These are phyloP conservation scores for Cyberlindnera xylosilytica DNA, from an alignment of 805 yeast genomes.

Conservation along the genomic window DNA sequence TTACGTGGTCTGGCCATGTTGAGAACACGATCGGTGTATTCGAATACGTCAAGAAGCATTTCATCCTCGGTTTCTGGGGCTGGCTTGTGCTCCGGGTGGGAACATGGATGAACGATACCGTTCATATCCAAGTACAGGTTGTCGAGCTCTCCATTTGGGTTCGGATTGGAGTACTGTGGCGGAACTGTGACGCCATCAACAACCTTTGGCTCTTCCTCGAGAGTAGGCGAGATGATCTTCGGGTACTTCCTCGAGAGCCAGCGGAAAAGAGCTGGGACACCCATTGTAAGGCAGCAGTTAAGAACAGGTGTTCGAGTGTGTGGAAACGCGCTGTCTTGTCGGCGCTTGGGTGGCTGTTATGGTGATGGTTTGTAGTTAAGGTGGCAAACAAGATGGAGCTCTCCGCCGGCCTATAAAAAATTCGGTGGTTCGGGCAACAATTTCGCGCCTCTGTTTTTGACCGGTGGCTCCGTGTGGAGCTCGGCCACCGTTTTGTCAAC, in stretches of 20 bases:
- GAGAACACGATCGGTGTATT: conserved; percentile 87
- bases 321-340: no score
- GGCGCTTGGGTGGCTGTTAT: no score
- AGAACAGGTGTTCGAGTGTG: no score
- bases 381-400: no score
- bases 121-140: conserved; percentile 96
- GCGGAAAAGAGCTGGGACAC: conserved; percentile 97
- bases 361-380: neutral
- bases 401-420: no score
- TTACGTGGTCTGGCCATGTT: conserved; percentile 95
- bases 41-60: conserved; percentile 91
- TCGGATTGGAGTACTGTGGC: conserved; percentile 65
- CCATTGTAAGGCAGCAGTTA: conserved; percentile 50
- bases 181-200: conserved; percentile 65
- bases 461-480: no score
- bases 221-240: conserved; percentile 85
- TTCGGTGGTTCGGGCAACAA: no score
- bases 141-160: conserved; percentile 95
- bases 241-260: conserved; percentile 95
- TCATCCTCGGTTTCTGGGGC: conserved; percentile 97
- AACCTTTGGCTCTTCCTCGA: conserved; percentile 62
- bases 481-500: no score
- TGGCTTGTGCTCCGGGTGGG: conserved; percentile 95
- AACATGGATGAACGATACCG: conserved; percentile 98
- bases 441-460: no score